A percentile compares a stretch with the other conserved stretches of the same genome.
Evolutionary conservation across 2,329 filamentous ascomycete genomes (phyloP).

Genomic region (Sporothrix mexicana): DNA sequence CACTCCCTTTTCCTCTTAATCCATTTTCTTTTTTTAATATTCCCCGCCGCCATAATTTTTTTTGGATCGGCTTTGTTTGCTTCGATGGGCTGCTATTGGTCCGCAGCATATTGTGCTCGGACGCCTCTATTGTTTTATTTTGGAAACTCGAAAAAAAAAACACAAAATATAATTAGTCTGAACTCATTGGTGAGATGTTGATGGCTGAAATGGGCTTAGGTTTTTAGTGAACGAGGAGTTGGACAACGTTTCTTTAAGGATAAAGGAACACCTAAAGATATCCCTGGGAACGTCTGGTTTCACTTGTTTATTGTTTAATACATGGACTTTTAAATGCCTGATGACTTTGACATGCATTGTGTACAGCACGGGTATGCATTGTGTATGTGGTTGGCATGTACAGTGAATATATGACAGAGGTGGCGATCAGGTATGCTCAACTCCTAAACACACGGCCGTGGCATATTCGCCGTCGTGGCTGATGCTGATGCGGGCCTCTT

Average conservation of each 20-base stretch:
- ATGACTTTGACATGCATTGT: background rate
- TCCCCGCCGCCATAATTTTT: background rate
- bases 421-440: conserved; percentile 32
- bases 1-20: background rate
- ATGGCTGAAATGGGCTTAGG: background rate
- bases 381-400: background rate
- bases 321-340: conserved; percentile 9
- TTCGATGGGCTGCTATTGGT: background rate
- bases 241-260: conserved; percentile 19
- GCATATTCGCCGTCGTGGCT: conserved; percentile 89
- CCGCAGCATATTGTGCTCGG: background rate
- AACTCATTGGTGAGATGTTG: background rate
- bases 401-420: background rate
- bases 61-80: background rate
- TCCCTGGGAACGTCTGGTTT: conserved; percentile 35
- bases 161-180: background rate
- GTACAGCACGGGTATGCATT: background rate
- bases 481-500: conserved; percentile 75
- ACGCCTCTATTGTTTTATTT: background rate
- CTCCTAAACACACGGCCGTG: conserved; percentile 68
- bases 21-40: background rate
- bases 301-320: conserved; percentile 32
- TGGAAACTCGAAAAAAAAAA: background rate
- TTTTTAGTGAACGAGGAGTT: conserved; percentile 28
- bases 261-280: conserved; percentile 33